Conservation (phyloP, 73 alveolate species). For the Paramecium primaurelia region DNA sequence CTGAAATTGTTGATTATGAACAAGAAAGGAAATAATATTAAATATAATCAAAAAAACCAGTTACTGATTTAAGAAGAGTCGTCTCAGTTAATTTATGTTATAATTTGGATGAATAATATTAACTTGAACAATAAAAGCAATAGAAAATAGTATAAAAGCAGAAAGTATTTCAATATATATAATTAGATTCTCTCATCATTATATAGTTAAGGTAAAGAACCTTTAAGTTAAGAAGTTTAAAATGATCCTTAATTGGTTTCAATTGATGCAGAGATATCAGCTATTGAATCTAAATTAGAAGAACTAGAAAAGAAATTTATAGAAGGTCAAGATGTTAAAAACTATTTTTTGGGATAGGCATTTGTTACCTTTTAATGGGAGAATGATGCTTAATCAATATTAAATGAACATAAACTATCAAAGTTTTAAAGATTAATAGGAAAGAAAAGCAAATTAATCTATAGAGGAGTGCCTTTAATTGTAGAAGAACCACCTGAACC, state of each 20-base stretch:
- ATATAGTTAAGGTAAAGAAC: not conserved
- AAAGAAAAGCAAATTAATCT: constrained; percentile 23
- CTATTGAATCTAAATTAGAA: constrained; percentile 13
- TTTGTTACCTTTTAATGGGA: constrained; percentile 56
- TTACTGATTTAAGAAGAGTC: not conserved
- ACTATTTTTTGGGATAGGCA: constrained; percentile 55
- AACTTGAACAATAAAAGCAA: not conserved
- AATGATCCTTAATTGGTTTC: not conserved
- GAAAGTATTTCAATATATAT: not conserved
- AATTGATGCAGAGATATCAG: not conserved
- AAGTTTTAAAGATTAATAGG: not conserved
- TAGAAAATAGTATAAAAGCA: not conserved
- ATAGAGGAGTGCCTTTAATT: constrained; percentile 31
- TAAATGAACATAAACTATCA: not conserved
- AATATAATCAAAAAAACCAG: not conserved
- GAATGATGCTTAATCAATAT: constrained; percentile 3
- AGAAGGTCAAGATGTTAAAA: not conserved
- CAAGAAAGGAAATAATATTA: constrained; percentile 12
- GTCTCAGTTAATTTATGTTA: not conserved
- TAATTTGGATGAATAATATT: not conserved
- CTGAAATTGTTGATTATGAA: constrained; percentile 4
- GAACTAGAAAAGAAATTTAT: constrained; percentile 15
- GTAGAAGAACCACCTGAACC: constrained; percentile 83
- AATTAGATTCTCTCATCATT: not conserved
- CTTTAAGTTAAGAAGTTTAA: not conserved